Evolutionary conservation across 441 rosid species (phyloP).

Genomic region (Gossypium davidsonii): DNA sequence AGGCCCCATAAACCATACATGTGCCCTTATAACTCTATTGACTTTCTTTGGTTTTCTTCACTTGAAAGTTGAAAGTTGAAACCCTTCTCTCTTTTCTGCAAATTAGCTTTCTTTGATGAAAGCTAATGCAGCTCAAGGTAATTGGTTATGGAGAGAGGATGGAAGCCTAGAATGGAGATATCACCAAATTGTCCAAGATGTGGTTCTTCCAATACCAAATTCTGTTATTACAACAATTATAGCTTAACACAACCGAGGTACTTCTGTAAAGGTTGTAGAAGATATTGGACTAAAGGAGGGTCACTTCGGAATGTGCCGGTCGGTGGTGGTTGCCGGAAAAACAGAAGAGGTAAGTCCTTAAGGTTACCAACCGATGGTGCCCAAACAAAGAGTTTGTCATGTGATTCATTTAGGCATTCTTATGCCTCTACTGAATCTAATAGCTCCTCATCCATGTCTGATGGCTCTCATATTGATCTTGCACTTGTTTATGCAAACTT

Average conservation of each 20-base stretch:
- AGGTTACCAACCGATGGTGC: slow-evolving; percentile 20
- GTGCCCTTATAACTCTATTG: slow-evolving; percentile 11
- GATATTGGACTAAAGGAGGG: slow-evolving; percentile 76
- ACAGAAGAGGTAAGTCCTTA: slow-evolving; percentile 39
- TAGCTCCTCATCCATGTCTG: slow-evolving; percentile 17
- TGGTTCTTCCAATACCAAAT: slow-evolving; percentile 61
- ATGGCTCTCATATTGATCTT: slow-evolving; percentile 22
- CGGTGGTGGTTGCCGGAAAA: slow-evolving; percentile 63
- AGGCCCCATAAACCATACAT: not conserved
- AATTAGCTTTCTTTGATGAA: slow-evolving; percentile 6
- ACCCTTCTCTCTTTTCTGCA: not conserved
- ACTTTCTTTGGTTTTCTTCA: not conserved
- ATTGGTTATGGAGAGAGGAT: slow-evolving; percentile 42
- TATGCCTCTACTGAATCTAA: slow-evolving; percentile 17
- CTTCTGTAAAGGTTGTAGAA: slow-evolving; percentile 66
- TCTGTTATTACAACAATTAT: slow-evolving; percentile 74
- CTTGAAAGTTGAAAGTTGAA: not conserved
- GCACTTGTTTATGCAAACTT: slow-evolving; percentile 65
- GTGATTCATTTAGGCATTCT: slow-evolving; percentile 10
- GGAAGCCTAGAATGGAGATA: slow-evolving; percentile 44
- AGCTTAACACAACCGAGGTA: slow-evolving; percentile 68
- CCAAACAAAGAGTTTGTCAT: not conserved
- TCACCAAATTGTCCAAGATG: slow-evolving; percentile 64
- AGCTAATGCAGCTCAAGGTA: not conserved
- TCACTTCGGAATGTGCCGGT: slow-evolving; percentile 59